Evolutionary conservation across 768 basidiomycete species (phyloP).

Genomic region (Lentinula guzmanii): DNA sequence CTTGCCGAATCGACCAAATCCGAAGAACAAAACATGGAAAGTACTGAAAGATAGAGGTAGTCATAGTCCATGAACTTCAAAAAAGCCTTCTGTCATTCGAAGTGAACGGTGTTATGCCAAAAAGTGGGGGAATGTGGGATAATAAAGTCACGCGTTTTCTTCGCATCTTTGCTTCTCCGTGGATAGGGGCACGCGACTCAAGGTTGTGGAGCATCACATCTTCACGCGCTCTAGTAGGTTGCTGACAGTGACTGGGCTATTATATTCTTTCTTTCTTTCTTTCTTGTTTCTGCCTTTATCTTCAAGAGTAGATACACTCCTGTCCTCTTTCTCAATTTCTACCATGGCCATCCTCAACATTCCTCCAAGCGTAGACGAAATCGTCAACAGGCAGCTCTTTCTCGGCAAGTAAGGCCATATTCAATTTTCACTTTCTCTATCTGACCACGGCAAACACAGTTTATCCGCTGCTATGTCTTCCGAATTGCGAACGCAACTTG

Average conservation of each 20-base stretch:
- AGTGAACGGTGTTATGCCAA: too few relatives aligned
- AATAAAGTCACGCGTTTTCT: too few relatives aligned
- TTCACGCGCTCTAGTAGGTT: background rate
- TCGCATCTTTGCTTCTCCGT: background rate
- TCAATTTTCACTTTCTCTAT: background rate
- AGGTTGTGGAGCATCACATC: background rate
- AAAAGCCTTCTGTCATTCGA: too few relatives aligned
- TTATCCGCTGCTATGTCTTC: conserved; percentile 28
- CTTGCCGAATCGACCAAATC: too few relatives aligned
- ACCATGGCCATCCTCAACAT: background rate
- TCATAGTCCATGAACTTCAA: too few relatives aligned
- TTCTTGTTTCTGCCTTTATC: background rate
- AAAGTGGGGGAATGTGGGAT: too few relatives aligned
- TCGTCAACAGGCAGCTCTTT: conserved; percentile 32
- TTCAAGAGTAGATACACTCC: background rate
- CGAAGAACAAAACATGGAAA: too few relatives aligned
- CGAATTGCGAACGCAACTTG: conserved; percentile 22
- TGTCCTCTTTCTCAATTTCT: background rate
- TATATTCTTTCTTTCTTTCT: background rate
- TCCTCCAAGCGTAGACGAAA: conserved; percentile 24
- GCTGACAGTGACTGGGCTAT: background rate
- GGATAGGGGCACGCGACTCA: background rate
- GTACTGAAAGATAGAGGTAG: too few relatives aligned
- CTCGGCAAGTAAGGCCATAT: conserved; percentile 34
- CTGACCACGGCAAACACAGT: conserved; percentile 16